These are phyloP conservation scores for Astrephomene gubernaculifera DNA, from an alignment of 139 green algal species.

Conservation along the genomic window DNA sequence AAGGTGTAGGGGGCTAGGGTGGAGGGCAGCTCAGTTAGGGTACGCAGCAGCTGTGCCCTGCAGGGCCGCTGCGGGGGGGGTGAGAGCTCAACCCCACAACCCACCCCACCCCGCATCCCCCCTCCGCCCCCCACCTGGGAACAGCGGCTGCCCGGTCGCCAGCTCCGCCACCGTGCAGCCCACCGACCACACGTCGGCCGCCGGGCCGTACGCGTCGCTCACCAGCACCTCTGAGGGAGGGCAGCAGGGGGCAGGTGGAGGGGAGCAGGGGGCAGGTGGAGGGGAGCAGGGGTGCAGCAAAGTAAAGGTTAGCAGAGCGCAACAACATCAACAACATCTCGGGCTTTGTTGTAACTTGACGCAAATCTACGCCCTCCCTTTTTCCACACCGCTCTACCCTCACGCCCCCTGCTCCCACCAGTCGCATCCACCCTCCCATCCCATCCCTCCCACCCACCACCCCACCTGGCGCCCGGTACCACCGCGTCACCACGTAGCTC, in stretches of 20 bases:
- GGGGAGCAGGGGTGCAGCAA: not conserved
- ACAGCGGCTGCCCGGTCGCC: slow-evolving; percentile 74
- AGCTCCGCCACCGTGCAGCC: slow-evolving; percentile 84
- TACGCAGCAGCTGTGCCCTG: no score
- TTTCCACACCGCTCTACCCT: no score
- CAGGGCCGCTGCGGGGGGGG: no score
- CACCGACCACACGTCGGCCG: slow-evolving; percentile 45
- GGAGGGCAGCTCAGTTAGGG: no score
- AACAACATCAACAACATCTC: no score
- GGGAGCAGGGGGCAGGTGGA: not conserved
- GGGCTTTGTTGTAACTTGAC: no score
- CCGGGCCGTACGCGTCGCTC: slow-evolving; percentile 66
- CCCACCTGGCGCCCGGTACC: slow-evolving; percentile 53
- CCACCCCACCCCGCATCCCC: not conserved
- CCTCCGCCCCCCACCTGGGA: slow-evolving; percentile 61
- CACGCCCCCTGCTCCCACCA: not conserved
- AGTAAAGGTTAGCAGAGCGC: no score
- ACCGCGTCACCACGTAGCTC: slow-evolving; percentile 73
- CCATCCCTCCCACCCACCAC: not conserved
- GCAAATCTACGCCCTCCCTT: no score
- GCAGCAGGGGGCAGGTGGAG: not conserved
- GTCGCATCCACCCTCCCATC: not conserved
- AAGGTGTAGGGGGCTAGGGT: no score
- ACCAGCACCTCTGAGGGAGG: slow-evolving; percentile 48
- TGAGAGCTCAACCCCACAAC: no score